Evolutionary conservation across 352 stramenopile genomes (phyloP), one percentile per base, ranked within the genome.

Genomic region (Globisporangium paddicum): DNA sequence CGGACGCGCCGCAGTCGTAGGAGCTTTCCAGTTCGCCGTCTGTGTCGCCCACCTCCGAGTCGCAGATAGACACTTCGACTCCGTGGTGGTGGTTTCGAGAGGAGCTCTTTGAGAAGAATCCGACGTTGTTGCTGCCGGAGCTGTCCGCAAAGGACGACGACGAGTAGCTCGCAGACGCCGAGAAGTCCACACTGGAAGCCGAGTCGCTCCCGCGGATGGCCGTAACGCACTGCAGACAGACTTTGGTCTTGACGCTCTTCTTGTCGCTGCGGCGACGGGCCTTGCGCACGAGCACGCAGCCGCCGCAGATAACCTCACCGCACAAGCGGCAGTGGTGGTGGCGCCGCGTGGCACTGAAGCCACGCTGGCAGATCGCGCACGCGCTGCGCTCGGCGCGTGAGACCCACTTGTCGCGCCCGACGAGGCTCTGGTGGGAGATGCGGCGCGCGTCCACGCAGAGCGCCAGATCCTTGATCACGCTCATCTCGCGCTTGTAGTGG

Each of bases 251-350:
- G 11, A 74, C 80, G 1, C 64, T 82, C 18, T 77, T 75, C 23
- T 62, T 49, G 14, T 42, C 54, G 21, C 54, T 21, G 34, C 72
- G 64, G 19, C 73, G 59, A 13, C 71, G 73, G 16, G 76, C 72
- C 25, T 79, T 72, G 40, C 78, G 78, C 58, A 79, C 63, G 9
- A 73, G 68, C 69, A 82, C 73, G 55, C 82, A 92, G 59, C 80
- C 86, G 49, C 79, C 66, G 57, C 82, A 92, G 30, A 84, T 76
- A 25, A 92, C 74, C 19, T 92, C 82, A n/a, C 82, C 82, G 45
- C 82, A 92, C 26, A 92, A 64, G 9, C 82, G 82, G 38, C 82
- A 92, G 62, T 92, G 82, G 60, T 93, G 82, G 11, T 81, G 77
- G 1, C 78, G 75, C 35, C 79, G 77, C 61, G 77, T 86, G 13